Base-by-base conservation (phyloP, 257 asterid genomes). In the Solanum acaule region DNA sequence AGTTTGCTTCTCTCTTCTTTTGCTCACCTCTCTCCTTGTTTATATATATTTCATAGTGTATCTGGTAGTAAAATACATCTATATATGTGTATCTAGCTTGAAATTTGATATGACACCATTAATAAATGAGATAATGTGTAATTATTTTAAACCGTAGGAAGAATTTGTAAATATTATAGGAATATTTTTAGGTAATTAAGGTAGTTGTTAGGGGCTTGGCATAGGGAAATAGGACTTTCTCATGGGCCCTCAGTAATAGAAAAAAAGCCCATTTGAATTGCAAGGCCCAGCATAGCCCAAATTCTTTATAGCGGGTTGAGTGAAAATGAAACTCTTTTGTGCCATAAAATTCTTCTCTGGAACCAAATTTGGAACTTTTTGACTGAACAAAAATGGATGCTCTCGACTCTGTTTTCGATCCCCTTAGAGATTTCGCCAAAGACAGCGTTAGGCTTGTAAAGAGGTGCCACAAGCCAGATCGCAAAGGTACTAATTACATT, bases 391-490 rank as follows among this genome's bases (percentile, higher is more conserved):
- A 37, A 33, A 88, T 90, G 92, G 92, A 90, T 25, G 87, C 90
- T 12, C 12, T 90, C 14, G 92, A 90, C 38, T 78, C 90, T 12
- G 90, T 90, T 14, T 77, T 88, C 56, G 92, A 90, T 86, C 92
- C 92, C 31, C 85, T 90, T 37, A 88, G 92, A 81, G 90, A 90
- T n/a, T 90, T 90, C 63, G 90, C 90, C 35, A 90, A 86, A 87
- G 90, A 88, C 83, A 90, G 87, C 72, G 86, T 85, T 68, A 89
- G 91, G 35, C 89, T 90, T 40, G 90, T 90, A 44, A 89, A 87
- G 88, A 75, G 91, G 56, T 89, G 91, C 67, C 89, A 89, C 86
- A 89, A 89, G 87, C 91, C 91, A 1, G 90, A 90, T 88, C 83
- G 91, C 34, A 90, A 90, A 88, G 91, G 90, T 90, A 15, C 1